Evolutionary conservation across 306 rosid species (phyloP).

Genomic region (Gleditsia sinensis): DNA sequence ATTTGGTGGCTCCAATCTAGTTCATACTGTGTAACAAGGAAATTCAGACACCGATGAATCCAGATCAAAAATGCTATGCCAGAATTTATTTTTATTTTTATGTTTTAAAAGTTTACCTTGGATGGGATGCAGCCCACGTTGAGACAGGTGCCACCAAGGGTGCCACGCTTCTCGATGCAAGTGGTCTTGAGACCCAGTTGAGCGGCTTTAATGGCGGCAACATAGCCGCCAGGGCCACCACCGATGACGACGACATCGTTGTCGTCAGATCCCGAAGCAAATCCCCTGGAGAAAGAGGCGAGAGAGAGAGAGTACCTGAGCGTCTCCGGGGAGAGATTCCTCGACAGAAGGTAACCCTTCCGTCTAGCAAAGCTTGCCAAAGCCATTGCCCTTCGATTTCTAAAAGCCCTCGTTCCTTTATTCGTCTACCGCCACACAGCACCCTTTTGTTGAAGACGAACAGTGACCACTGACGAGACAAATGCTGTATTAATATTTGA

Average conservation of each 20-base stretch:
- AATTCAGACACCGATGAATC: neutral
- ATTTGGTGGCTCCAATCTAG: neutral
- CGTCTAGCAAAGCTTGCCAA: slow-evolving; percentile 67
- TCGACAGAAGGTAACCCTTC: slow-evolving; percentile 51
- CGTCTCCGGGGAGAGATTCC: slow-evolving; percentile 49
- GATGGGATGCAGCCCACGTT: slow-evolving; percentile 99
- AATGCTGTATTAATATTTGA: neutral
- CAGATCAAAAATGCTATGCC: neutral
- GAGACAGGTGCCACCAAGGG: slow-evolving; percentile 98
- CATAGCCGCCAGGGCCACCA: slow-evolving; percentile 99
- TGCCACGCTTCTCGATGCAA: slow-evolving; percentile 96
- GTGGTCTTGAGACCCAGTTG: slow-evolving; percentile 96
- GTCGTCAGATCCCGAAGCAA: slow-evolving; percentile 90
- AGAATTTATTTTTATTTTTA: neutral
- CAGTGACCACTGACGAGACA: neutral
- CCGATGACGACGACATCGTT: slow-evolving; percentile 96
- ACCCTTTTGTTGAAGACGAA: neutral
- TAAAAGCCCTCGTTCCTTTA: neutral
- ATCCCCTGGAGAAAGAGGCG: slow-evolving; percentile 61
- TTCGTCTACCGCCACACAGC: neutral
- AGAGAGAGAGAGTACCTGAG: slow-evolving; percentile 51
- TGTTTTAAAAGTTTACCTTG: slow-evolving; percentile 62
- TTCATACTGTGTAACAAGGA: neutral
- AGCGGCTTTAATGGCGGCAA: slow-evolving; percentile 98
- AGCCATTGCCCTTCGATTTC: slow-evolving; percentile 41